These are phyloP conservation scores for Scleroderma citrinum DNA, from an alignment of 768 basidiomycete species.

Conservation along the genomic window DNA sequence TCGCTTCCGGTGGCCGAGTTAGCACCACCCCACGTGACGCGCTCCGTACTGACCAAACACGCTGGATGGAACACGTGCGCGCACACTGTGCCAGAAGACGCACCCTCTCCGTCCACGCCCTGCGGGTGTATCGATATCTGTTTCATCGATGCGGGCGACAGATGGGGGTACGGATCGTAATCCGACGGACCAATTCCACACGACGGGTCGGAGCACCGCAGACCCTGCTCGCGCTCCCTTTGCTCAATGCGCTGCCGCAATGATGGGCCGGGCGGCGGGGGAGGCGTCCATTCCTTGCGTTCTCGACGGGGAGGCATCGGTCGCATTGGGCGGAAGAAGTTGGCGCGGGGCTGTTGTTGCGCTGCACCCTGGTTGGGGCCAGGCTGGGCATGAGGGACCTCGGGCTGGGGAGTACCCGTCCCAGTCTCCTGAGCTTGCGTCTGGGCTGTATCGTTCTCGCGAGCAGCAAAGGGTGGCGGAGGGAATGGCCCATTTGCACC, in stretches of 20 bases:
- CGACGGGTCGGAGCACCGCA: conserved; percentile 66
- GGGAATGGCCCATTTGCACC: too few species aligned
- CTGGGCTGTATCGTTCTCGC: conserved; percentile 1
- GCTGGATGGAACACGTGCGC: conserved; percentile 64
- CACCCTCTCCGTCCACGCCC: conserved; percentile 10
- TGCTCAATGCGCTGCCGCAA: conserved; percentile 70
- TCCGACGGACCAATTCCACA: conserved; percentile 75
- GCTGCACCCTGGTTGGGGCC: not conserved
- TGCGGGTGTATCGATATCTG: conserved; percentile 20
- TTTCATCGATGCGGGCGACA: conserved; percentile 15
- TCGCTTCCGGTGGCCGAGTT: conserved; percentile 26
- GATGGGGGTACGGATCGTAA: conserved; percentile 50
- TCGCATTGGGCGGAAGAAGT: conserved; percentile 17
- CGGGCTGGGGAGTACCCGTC: not conserved
- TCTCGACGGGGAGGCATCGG: conserved; percentile 29
- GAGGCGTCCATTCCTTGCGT: conserved; percentile 49
- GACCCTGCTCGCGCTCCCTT: conserved; percentile 63
- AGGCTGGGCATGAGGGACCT: conserved; percentile 5
- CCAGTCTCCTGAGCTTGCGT: conserved; percentile 4
- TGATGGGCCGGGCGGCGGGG: conserved; percentile 61
- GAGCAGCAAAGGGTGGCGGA: not conserved
- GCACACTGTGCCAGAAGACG: conserved; percentile 36
- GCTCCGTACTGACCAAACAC: conserved; percentile 66
- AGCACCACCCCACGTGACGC: conserved; percentile 54
- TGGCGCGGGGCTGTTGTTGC: not conserved